Evolutionary conservation across 352 stramenopile species (phyloP), one percentile per base, ranked within the genome.

Genomic region (Hyaloperonospora arabidopsidis): DNA sequence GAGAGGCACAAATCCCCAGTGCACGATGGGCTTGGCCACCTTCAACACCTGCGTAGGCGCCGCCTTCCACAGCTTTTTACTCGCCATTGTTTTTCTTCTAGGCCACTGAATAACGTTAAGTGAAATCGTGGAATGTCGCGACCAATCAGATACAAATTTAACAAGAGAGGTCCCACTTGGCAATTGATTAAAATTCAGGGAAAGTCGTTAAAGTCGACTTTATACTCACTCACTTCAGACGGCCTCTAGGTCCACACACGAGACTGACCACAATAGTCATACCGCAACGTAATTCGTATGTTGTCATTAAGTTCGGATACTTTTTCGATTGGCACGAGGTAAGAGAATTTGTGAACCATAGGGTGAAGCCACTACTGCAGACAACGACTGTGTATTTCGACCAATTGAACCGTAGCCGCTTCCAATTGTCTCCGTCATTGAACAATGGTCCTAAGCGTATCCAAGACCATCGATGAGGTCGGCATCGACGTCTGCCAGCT

Each of bases 1-100:
- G 21, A 94, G 73, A 56, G 84, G 84, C 46, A 94, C 67, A 57
- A 90, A 92, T 36, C 74, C 76, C 49, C 72, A 70, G 75, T 94
- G 82, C 61, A 89, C 84, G 55, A 92, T 76, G 18, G 84, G 81
- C 73, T 92, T 92, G 61, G 90, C 69, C 45, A 74, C 57, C 76
- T 90, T 91, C 51, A 93, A 71, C 44, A 77, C 68, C 72, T 75
- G 84, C 39, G 76, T 87, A 48, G 77, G 80, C 54, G 67, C 80
- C 46, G 67, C 84, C 73, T 88, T 90, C 77, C 77, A 90, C 56
- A 88, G 68, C 71, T 81, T 82, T 67, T 73, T 74, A 46, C 46
- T 74, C 45, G 46, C 67, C 52, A 69, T 63, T 13, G 11, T 63
- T 51, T 14, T 5, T 23, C 22, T 11, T 46, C 29, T 17, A 15